Percentiles rank a stretch among this genome's conserved stretches.
phyloP scores from a whole-genome alignment of 257 asterid genomes.

The Penstemon davidsonii region DNA sequence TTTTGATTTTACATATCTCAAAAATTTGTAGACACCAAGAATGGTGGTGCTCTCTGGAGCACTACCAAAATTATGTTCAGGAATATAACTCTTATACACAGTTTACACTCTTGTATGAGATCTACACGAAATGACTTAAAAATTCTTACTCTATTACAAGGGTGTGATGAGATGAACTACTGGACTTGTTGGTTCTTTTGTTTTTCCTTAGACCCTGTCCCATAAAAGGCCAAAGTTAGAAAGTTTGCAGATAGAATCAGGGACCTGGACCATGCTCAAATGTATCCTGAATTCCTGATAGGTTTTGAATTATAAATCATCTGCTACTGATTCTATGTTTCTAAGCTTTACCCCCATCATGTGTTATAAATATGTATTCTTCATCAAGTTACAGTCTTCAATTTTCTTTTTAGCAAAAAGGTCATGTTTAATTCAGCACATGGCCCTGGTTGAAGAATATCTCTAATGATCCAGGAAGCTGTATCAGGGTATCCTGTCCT shows the following conservation, averaged over 20 bases:
- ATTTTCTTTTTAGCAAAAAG: slow-evolving; percentile 6
- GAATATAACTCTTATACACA: no score
- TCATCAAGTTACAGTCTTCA: slow-evolving; percentile 5
- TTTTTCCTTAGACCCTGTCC: slow-evolving; percentile 3
- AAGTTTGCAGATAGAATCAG: slow-evolving; percentile 1
- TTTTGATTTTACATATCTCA: background rate
- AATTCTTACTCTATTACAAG: slow-evolving; percentile 1
- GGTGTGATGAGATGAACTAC: slow-evolving; percentile 16
- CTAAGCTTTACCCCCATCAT: background rate
- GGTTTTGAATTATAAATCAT: background rate
- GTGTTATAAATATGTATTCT: slow-evolving; percentile 8
- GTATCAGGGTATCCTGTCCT: slow-evolving; percentile 13
- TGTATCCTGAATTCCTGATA: background rate
- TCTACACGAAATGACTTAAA: background rate
- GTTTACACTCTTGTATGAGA: slow-evolving; percentile 3
- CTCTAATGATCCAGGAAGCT: slow-evolving; percentile 1
- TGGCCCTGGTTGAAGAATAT: slow-evolving; percentile 1
- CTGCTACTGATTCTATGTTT: slow-evolving; percentile 9
- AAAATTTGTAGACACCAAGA: background rate
- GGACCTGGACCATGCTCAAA: background rate
- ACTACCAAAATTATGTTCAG: background rate
- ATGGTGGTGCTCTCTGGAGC: background rate
- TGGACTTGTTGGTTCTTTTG: slow-evolving; percentile 18
- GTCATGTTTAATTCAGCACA: background rate
- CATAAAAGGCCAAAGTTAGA: background rate